Percentiles rank a stretch among this genome's conserved stretches.
Evolutionary conservation across 305 asterid species (phyloP).

Genomic region (Fraxinus ornus): DNA sequence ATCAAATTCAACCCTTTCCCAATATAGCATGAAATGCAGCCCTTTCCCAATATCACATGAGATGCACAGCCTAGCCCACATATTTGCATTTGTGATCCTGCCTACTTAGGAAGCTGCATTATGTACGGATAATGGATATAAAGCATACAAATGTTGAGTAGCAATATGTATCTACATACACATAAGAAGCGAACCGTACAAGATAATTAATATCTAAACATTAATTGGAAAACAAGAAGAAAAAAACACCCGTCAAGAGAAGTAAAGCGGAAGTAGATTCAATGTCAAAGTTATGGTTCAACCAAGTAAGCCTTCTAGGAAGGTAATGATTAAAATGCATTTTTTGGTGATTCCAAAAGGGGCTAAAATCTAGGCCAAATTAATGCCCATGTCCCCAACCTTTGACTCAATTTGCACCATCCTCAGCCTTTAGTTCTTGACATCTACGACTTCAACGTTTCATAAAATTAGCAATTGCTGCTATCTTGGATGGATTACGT

Average conservation of each 20-base stretch:
- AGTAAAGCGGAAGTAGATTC: not conserved
- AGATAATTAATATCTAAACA: not conserved
- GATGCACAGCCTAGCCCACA: not conserved
- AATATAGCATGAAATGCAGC: not conserved
- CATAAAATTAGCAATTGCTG: not conserved
- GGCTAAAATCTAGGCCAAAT: not conserved
- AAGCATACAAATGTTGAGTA: not conserved
- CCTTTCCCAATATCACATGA: not conserved
- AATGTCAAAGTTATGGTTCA: not conserved
- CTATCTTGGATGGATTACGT: not conserved
- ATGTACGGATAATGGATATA: not conserved
- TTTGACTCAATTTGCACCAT: not conserved
- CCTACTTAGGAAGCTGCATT: not conserved
- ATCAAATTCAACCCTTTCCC: too few species aligned
- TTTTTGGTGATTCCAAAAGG: not conserved
- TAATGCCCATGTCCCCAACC: not conserved
- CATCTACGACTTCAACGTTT: not conserved
- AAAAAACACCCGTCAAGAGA: not conserved
- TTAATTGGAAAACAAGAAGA: not conserved
- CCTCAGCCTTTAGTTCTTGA: not conserved
- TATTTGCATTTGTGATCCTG: not conserved
- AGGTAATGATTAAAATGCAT: slow-evolving; percentile 4
- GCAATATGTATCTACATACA: not conserved
- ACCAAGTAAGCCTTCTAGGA: slow-evolving; percentile 2
- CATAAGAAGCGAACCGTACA: not conserved